These are phyloP conservation scores for Parafenestella ontariensis DNA, from an alignment of 2,329 filamentous ascomycete genomes.

Conservation along the genomic window DNA sequence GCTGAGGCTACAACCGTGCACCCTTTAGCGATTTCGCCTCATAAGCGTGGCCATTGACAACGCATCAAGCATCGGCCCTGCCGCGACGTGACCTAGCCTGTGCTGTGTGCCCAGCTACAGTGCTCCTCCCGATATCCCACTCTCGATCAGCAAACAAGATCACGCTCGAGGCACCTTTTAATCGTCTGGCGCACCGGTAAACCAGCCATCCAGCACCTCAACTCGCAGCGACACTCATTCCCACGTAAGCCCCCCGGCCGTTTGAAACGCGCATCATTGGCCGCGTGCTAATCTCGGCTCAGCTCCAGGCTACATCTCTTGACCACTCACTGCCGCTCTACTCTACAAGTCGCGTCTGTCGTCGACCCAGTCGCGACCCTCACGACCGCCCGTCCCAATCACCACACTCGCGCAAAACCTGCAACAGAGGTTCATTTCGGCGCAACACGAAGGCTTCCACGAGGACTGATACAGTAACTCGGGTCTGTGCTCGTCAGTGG, in stretches of 20 bases:
- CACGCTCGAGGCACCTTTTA: constrained; percentile 31
- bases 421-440: constrained; percentile 22
- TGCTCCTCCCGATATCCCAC: constrained; percentile 36
- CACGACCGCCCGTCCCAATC: constrained; percentile 32
- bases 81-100: constrained; percentile 47
- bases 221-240: constrained; percentile 26
- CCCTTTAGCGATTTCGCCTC: constrained; percentile 42
- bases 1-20: constrained; percentile 42
- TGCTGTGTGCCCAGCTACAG: constrained; percentile 39
- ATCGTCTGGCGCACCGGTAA: constrained; percentile 24
- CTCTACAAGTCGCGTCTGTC: constrained; percentile 34
- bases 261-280: constrained; percentile 34
- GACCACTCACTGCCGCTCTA: constrained; percentile 37
- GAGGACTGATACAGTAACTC: constrained; percentile 21
- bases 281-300: constrained; percentile 38
- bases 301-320: constrained; percentile 42
- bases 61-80: constrained; percentile 50
- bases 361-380: constrained; percentile 29
- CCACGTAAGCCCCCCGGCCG: constrained; percentile 28
- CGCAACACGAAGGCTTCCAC: constrained; percentile 25
- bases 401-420: constrained; percentile 22
- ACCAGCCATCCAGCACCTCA: constrained; percentile 24
- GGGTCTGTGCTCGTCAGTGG: constrained; percentile 41
- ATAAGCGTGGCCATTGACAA: constrained; percentile 53
- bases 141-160: constrained; percentile 43